Base-by-base conservation (phyloP, 345 rosid genomes). In the Bretschneidera sinensis region DNA sequence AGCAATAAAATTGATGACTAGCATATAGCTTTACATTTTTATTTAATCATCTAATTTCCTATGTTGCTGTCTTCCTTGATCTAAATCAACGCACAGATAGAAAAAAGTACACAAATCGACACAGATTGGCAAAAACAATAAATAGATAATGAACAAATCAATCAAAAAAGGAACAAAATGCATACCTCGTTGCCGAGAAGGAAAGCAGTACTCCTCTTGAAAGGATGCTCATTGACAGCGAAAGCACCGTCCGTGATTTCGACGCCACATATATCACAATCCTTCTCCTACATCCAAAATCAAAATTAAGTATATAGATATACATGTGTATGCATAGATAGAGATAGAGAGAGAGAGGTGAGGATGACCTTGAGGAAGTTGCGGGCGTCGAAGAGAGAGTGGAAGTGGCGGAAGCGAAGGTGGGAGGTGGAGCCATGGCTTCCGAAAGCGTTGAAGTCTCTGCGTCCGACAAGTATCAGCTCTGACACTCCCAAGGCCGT, bases 341-440 rank as follows among this genome's bases (percentile, higher is more conserved):
- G 21, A 50, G 13, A 24, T 34, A 6, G 55, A 17, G 24, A 51
- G 25, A 20, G 34, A 33, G 15, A 24, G 50, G 6, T 9, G 34
- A 61, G 17, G 53, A 17, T n/a, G 39, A 87, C 96, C 91, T 85
- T 83, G 71, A 90, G 92, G 78, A 78, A 94, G 48, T 57, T 47
- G 18, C 86, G 89, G 51, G 95, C 96, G 0, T 90, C 92, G 62
- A 24, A 22, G 51, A 94, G 86, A 6, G 96, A 88, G 73, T 88
- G 84, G 59, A 90, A 94, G 67, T 90, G 99, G 75, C 96, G 90
- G 76, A 88, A 88, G 48, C 76, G 80, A 62, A 86, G 31, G 76
- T 88, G 99, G 48, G 95, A 82, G 62, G 97, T 78, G 55, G 99
- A 90, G 24, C 99, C 99, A 58, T 94, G 99, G 76, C 97, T 88